Base-by-base conservation (phyloP, 2,329 filamentous ascomycete genomes). In the Fusarium sulawesiense region DNA sequence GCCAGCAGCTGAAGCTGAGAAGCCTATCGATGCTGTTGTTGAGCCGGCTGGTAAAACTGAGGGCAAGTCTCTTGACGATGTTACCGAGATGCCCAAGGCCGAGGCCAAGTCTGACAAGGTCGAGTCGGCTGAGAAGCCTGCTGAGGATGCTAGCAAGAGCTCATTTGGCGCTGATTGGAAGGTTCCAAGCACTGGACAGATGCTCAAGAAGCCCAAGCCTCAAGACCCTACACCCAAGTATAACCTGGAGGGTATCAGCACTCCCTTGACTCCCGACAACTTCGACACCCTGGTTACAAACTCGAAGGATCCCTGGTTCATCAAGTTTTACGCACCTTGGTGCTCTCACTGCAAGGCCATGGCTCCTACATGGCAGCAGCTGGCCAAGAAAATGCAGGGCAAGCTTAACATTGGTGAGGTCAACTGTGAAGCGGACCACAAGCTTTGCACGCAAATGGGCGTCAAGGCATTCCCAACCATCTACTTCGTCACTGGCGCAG, bases 251-350 rank as follows among this genome's bases (percentile, higher is more conserved):
- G 96, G 96, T 9, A 83, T 87, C 18, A 97, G 93, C 9, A 85
- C 93, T 34, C 81, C 90, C 9, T 86, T 99, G 55, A 94, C 90
- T 4, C 91, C 92, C 1, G 94, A 98, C 77, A 93, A 85, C 68
- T 99, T 99, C 83, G 91, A 97, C 78, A 89, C 88, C 61, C 84
- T 91, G 40, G 94, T 99, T 48, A 97, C 93, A 5, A 92, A 91
- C 78, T 94, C 93, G 0, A 89, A 92, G 69, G 94, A 98, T 68
- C 91, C 94, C 8, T 99, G 96, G 96, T 98, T 99, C 77, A 90
- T 99, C 85, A 99, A 99, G 81, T 98, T 99, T 79, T 98, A 98
- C 79, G 94, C 93, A 20, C 97, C 96, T 8, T 98, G 95, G 96
- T 99, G 96, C 80, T 89, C 91, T 73, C 96, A 99, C 81, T 99